A percentile compares a stretch with the other conserved stretches of the same genome.
Conservation (phyloP, 352 stramenopile species). For the Saprolegnia diclina region DNA sequence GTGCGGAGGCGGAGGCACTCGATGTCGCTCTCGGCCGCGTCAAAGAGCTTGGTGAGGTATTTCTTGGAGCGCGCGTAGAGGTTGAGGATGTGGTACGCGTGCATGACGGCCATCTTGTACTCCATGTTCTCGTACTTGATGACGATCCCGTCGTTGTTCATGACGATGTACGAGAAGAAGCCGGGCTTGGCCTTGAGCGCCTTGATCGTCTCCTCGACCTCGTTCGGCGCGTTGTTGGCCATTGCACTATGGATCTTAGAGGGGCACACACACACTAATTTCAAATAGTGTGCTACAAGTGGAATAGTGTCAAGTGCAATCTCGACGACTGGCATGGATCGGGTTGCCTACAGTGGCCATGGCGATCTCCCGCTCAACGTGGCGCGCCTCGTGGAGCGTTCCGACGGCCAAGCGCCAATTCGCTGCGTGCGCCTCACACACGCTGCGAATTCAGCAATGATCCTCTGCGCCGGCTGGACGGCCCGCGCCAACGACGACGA, state of each 20-base stretch:
- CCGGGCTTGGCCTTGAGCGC: conserved; percentile 87
- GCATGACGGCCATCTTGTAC: conserved; percentile 88
- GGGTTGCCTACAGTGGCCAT: conserved; percentile 15
- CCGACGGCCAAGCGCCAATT: neutral
- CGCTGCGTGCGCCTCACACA: neutral
- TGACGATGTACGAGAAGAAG: conserved; percentile 87
- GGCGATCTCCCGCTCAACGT: conserved; percentile 8
- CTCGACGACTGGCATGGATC: conserved; percentile 2
- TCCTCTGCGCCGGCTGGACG: neutral
- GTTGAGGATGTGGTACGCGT: conserved; percentile 87
- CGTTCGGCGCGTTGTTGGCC: conserved; percentile 74
- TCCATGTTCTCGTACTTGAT: conserved; percentile 90
- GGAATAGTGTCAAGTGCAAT: neutral
- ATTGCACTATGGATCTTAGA: conserved; percentile 33
- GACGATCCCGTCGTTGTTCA: conserved; percentile 92
- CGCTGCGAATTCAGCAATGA: neutral
- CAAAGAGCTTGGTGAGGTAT: conserved; percentile 83
- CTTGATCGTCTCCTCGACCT: conserved; percentile 90
- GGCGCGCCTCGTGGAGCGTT: neutral
- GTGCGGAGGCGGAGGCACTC: conserved; percentile 88
- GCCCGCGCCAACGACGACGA: conserved; percentile 26
- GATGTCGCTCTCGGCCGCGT: conserved; percentile 81
- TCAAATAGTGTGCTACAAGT: neutral
- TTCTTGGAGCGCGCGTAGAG: conserved; percentile 81
- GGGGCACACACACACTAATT: conserved; percentile 3